Percentiles rank a stretch among this genome's conserved stretches.
These are phyloP conservation scores for Venturiaceae sp. DNA, from an alignment of 2,329 filamentous ascomycete genomes.

Conservation along the genomic window DNA sequence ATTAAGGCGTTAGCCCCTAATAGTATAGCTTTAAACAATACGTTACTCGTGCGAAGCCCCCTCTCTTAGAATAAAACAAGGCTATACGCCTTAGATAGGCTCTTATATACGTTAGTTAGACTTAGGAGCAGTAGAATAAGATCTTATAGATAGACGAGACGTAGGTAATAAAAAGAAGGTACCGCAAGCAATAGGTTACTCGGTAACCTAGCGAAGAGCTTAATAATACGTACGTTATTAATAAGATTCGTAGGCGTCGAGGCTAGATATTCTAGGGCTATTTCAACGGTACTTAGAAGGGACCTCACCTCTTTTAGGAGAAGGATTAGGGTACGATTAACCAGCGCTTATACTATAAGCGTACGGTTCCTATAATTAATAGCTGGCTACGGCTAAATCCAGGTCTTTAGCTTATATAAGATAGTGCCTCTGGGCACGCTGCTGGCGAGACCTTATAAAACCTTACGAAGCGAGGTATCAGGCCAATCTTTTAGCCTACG, in stretches of 20 bases:
- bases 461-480: background rate
- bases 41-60: too few relatives aligned
- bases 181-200: background rate
- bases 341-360: constrained; percentile 13
- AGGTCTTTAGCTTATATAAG: background rate
- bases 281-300: constrained; percentile 17
- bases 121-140: background rate
- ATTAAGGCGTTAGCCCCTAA: too few relatives aligned
- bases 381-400: constrained; percentile 4
- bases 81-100: background rate
- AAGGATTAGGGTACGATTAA: constrained; percentile 21
- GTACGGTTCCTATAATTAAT: constrained; percentile 12
- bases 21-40: too few relatives aligned
- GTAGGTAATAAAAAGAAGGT: background rate
- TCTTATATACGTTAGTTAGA: background rate
- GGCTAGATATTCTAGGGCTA: constrained; percentile 22
- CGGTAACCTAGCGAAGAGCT: constrained; percentile 12
- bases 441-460: background rate
- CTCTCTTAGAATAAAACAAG: background rate
- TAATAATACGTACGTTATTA: constrained; percentile 14
- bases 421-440: background rate
- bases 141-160: background rate
- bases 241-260: constrained; percentile 12
- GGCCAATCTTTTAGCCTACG: background rate
- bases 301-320: constrained; percentile 20